Evolutionary conservation across 768 basidiomycete genomes (phyloP).

Genomic region (Sarcomyxa edulis): DNA sequence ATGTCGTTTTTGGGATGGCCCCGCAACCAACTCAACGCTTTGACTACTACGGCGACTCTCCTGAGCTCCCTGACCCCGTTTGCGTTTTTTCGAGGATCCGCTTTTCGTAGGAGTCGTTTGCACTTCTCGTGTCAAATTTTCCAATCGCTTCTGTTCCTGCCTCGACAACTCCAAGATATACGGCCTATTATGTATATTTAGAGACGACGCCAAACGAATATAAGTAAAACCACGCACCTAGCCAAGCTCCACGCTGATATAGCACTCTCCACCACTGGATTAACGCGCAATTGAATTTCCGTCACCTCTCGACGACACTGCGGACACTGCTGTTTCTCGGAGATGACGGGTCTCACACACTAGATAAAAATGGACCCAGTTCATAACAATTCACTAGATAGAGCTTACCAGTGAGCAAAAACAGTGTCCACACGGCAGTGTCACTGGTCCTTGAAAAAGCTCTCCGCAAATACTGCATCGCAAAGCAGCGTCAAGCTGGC

Average conservation of each 20-base stretch:
- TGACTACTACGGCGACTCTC: too few species aligned
- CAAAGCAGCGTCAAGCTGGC: constrained; percentile 56
- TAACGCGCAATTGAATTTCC: constrained; percentile 63
- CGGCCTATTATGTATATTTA: constrained; percentile 34
- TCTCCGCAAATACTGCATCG: constrained; percentile 78
- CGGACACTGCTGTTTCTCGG: constrained; percentile 65
- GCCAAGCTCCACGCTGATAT: constrained; percentile 67
- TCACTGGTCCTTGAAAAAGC: constrained; percentile 67
- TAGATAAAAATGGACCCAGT: constrained; percentile 18
- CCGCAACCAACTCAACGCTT: constrained; percentile 21
- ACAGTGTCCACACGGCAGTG: constrained; percentile 71
- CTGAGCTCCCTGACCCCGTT: constrained; percentile 17
- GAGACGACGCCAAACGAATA: neutral
- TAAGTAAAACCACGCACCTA: constrained; percentile 40
- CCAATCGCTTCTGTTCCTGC: constrained; percentile 17
- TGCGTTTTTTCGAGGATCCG: constrained; percentile 29
- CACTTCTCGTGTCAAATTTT: neutral
- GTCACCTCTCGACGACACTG: constrained; percentile 53
- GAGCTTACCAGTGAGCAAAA: constrained; percentile 70
- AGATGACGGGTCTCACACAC: constrained; percentile 66
- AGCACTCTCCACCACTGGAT: constrained; percentile 64
- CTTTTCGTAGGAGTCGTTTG: constrained; percentile 5
- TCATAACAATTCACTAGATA: constrained; percentile 3
- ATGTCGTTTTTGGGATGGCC: constrained; percentile 13
- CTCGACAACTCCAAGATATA: constrained; percentile 37